Evolutionary conservation across 768 basidiomycete species (phyloP), one percentile per base, ranked within the genome.

Genomic region (Trametes cubensis): DNA sequence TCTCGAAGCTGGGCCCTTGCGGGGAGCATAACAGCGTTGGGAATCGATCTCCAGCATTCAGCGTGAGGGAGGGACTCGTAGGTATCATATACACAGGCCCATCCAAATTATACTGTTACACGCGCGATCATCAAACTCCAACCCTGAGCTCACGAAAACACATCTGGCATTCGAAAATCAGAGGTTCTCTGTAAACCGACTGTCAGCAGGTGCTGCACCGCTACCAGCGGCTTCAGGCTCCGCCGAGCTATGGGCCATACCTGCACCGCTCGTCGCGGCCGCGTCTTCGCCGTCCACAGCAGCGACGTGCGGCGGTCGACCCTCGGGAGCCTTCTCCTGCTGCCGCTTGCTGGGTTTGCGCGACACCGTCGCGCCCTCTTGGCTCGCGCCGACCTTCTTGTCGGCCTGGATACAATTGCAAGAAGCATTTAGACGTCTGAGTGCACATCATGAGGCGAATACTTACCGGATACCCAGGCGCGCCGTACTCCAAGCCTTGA

Each of bases 281-380:
- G 49, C 59, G 17, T 56, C 63, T 18, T 40, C 63, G 17, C 70
- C 70, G 11, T 61, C 69, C 13, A 65, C 70, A 2, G 66, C 70
- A 2, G 58, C 61, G 20, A 61, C 66, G 28, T 75, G 80, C 13
- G 79, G 80, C 11, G 64, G 45, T 20, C 80, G 79, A 6, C 83
- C 84, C 69, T 86, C 88, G 0, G 89, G 87, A 11, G 89, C 87
- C 75, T 90, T 90, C 71, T 89, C 90, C 74, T 84, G 81, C 69
- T 84, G 86, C 48, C 90, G 83, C 67, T 81, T 78, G 69, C 83
- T 87, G 23, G 80, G 76, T 51, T 79, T 75, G 44, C 81, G 77
- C 20, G 77, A 71, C 47, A 79, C 74, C 15, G 73, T 71, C 18
- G 74, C 76, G 1, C 71, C 73, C 8, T 68, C 72, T 30, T 67